Percentiles rank a stretch among this genome's conserved stretches.
phyloP scores from a whole-genome alignment of 352 stramenopile species.

The Poterioochromonas sp. region DNA sequence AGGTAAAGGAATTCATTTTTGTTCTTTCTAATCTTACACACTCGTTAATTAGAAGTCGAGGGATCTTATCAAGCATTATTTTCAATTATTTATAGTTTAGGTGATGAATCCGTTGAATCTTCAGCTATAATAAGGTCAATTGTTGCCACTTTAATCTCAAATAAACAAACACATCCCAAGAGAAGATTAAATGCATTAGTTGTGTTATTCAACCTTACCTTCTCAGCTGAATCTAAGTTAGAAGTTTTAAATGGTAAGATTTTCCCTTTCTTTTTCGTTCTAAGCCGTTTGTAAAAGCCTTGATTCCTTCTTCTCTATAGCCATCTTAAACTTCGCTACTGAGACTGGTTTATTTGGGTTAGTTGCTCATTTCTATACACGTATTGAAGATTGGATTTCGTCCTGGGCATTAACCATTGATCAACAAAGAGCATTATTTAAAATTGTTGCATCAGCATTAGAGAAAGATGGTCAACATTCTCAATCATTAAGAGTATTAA shows the following conservation, averaged over 20 bases:
- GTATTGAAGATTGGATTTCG: not conserved
- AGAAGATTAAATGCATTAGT: not conserved
- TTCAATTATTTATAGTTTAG: conserved; percentile 23
- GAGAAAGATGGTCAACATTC: not conserved
- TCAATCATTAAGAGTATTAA: not conserved
- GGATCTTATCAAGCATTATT: not conserved
- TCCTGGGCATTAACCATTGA: not conserved
- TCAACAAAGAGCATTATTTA: not conserved
- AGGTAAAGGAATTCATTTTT: conserved; percentile 5
- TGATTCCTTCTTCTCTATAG: not conserved
- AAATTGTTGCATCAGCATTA: not conserved
- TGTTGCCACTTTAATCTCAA: not conserved
- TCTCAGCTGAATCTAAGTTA: not conserved
- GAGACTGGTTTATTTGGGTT: not conserved
- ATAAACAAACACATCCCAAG: not conserved
- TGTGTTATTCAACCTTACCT: conserved; percentile 5
- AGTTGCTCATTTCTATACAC: not conserved
- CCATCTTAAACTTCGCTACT: conserved; percentile 20
- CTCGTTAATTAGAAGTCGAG: conserved; percentile 13
- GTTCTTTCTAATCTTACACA: too few species aligned
- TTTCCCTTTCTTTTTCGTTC: not conserved
- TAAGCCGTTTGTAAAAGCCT: not conserved
- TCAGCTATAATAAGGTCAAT: not conserved
- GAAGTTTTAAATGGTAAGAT: conserved; percentile 2
- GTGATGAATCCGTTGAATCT: not conserved